Conservation (phyloP, 805 yeast species). For the Wickerhamomyces pijperi region DNA sequence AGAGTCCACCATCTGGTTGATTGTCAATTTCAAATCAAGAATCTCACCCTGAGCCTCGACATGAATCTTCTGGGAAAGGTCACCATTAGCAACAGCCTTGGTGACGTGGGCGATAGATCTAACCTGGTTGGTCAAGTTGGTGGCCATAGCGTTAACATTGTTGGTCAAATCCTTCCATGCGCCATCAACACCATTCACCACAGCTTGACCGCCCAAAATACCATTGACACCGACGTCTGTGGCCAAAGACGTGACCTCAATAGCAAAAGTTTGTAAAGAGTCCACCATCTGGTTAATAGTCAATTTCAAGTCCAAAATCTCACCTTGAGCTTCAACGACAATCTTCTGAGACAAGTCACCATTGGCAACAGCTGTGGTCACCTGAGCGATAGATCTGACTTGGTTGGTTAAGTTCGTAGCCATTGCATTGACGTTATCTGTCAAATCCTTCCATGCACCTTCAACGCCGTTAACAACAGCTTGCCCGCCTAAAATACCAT, state of each 20-base stretch:
- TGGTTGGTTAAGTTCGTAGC: slow-evolving; percentile 79
- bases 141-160: slow-evolving; percentile 88
- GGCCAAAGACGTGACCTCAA: slow-evolving; percentile 83
- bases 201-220: slow-evolving; percentile 85
- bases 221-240: slow-evolving; percentile 92
- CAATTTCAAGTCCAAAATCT: slow-evolving; percentile 71
- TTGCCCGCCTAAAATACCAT: slow-evolving; percentile 81
- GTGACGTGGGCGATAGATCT: slow-evolving; percentile 89
- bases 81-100: slow-evolving; percentile 91
- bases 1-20: slow-evolving; percentile 88
- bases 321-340: slow-evolving; percentile 86
- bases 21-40: slow-evolving; percentile 73
- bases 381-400: slow-evolving; percentile 81
- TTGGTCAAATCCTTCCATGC: slow-evolving; percentile 87
- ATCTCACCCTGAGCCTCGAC: slow-evolving; percentile 90
- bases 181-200: slow-evolving; percentile 84
- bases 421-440: slow-evolving; percentile 88
- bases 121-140: slow-evolving; percentile 82
- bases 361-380: slow-evolving; percentile 79
- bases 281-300: slow-evolving; percentile 93
- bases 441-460: slow-evolving; percentile 82
- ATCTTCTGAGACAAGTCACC: slow-evolving; percentile 82
- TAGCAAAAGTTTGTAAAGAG: slow-evolving; percentile 75
- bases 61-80: slow-evolving; percentile 76
- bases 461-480: slow-evolving; percentile 75